Conservation (phyloP, 2,329 filamentous ascomycete genomes). For the Fusarium siculi region DNA sequence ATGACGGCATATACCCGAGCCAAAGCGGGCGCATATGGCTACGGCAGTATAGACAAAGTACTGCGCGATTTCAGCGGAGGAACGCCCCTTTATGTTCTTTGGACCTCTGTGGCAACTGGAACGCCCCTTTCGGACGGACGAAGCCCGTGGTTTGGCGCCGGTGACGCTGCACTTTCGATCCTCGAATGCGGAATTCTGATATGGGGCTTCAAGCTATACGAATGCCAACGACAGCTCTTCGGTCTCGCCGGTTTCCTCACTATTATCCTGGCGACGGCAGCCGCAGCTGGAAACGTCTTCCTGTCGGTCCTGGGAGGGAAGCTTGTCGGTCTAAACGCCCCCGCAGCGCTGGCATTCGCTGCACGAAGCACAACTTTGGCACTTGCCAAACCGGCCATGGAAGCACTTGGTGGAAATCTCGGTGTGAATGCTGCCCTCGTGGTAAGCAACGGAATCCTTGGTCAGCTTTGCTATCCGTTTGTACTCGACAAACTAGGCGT, state of each 20-base stretch:
- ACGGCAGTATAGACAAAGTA: conserved; percentile 45
- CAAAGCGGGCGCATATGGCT: conserved; percentile 49
- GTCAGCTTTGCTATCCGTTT: conserved; percentile 54
- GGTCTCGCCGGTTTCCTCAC: conserved; percentile 56
- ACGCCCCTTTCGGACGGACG: conserved; percentile 23
- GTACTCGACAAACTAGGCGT: conserved; percentile 47
- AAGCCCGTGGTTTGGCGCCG: conserved; percentile 55
- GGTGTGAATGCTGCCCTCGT: conserved; percentile 62
- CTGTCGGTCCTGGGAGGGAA: conserved; percentile 52
- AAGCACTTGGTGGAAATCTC: conserved; percentile 56
- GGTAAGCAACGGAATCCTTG: conserved; percentile 62
- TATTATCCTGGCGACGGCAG: conserved; percentile 49
- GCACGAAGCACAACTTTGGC: conserved; percentile 63
- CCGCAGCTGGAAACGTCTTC: conserved; percentile 56
- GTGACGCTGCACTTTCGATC: conserved; percentile 59
- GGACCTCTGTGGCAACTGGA: conserved; percentile 40
- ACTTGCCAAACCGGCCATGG: conserved; percentile 59
- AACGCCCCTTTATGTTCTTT: conserved; percentile 50
- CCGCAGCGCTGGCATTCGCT: conserved; percentile 58
- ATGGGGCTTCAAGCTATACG: conserved; percentile 65
- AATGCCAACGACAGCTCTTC: conserved; percentile 59
- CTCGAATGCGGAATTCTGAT: conserved; percentile 63
- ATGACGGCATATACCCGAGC: conserved; percentile 57
- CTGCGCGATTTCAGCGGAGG: conserved; percentile 49
- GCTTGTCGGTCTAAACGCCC: conserved; percentile 49